Evolutionary conservation across 225 moss, liverwort and hornwort species (phyloP), one percentile per base, ranked within the genome.

Genomic region (Polytrichum commune): DNA sequence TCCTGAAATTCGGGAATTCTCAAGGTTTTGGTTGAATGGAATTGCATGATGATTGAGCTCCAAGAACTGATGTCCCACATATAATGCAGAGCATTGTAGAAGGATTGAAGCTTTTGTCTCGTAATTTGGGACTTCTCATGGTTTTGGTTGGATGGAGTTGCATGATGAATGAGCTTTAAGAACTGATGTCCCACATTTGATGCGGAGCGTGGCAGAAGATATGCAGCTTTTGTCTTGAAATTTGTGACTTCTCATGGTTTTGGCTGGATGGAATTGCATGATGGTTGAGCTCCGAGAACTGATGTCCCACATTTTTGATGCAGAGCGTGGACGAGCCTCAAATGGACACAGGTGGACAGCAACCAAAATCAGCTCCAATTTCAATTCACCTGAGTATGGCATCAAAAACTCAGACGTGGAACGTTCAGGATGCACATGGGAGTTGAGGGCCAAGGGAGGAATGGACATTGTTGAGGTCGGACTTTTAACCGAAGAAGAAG

Each of bases 391-490:
- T 24, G 64, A 60, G 55, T 66, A 68, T 70, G 69, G 27, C 5
- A 8, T 38, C 28, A 60, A 65, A 5, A 27, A 13, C 58, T 67
- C 24, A 61, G 61, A 24, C 13, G 63, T 54, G 35, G 65, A 54
- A 25, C 33, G 61, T 24, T 63, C 46, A 28, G 30, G 38, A 23
- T 72, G 62, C 18, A 69, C 69, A 24, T 25, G 54, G 24, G 66
- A 46, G 33, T 54, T 65, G 73, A 73, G 70, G 69, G 74, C 72
- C 54, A 18, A 66, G 61, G 69, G 74, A 23, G 78, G 62, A 54
- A n/a, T 71, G 16, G 58, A 81, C 62, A 73, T 72, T 24, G 73
- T 66, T 65, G 76, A 74, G 57, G 19, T 74, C n/a, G 78, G 62
- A 4, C 8, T 54, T 67, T 25, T 63, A 26, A 24, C 58, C 22